phyloP scores from a whole-genome alignment of 106 monocot genomes.

The Allium fistulosum region DNA sequence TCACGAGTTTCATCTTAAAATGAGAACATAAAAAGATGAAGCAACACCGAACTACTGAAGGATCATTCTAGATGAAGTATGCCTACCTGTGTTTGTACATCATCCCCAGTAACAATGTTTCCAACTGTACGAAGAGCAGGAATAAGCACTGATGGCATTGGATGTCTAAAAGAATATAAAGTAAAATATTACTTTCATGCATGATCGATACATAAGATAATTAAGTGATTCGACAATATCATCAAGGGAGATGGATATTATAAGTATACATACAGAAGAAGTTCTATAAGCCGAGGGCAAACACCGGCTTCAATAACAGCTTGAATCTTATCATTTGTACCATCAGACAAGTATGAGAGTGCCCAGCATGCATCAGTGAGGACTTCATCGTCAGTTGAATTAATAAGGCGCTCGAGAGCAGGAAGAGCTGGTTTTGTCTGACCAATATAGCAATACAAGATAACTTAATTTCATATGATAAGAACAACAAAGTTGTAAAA shows the following conservation, averaged over 20 bases:
- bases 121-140: constrained; percentile 31
- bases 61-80: no score
- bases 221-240: no score
- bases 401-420: constrained; percentile 23
- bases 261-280: constrained; percentile 27
- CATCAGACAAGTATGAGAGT: constrained; percentile 37
- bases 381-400: constrained; percentile 38
- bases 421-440: constrained; percentile 33
- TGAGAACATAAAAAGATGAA: no score
- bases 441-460: not conserved
- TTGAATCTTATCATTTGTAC: constrained; percentile 28
- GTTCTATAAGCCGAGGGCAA: constrained; percentile 30
- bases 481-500: not conserved
- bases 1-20: no score
- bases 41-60: no score
- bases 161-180: constrained; percentile 16
- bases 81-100: constrained; percentile 48
- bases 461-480: not conserved
- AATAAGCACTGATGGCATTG: constrained; percentile 24
- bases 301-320: constrained; percentile 34
- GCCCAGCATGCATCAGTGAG: constrained; percentile 36
- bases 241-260: not conserved
- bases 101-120: constrained; percentile 50
- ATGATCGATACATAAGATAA: not conserved
- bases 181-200: not conserved